Percentiles rank a stretch among this genome's conserved stretches.
Conservation (phyloP, 139 green algal species). For the Edaphochlamys debaryana region DNA sequence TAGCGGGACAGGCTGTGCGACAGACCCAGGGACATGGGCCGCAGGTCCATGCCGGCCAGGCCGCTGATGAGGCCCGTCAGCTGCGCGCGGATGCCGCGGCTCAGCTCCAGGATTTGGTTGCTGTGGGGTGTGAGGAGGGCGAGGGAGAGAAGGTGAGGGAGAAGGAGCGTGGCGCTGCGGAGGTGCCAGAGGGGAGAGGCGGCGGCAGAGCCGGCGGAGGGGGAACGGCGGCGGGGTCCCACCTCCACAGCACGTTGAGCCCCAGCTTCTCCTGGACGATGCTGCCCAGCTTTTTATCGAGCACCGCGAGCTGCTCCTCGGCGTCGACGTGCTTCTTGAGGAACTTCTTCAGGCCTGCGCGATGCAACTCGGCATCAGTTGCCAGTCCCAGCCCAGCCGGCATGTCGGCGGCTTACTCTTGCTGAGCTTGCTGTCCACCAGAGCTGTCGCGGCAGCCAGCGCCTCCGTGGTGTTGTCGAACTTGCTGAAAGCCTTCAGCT, state of each 20-base stretch:
- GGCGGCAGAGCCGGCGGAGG: neutral
- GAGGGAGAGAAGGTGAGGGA: neutral
- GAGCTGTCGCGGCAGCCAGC: slow-evolving; percentile 88
- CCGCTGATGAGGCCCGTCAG: slow-evolving; percentile 89
- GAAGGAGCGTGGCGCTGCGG: too few species aligned
- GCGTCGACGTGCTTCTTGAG: slow-evolving; percentile 92
- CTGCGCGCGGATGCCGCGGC: slow-evolving; percentile 90
- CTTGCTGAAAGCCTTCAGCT: slow-evolving; percentile 98
- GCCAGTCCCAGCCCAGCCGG: neutral
- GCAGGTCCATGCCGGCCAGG: slow-evolving; percentile 81
- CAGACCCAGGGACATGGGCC: slow-evolving; percentile 95
- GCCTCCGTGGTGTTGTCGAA: slow-evolving; percentile 99
- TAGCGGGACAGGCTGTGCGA: slow-evolving; percentile 97
- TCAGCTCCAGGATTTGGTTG: slow-evolving; percentile 71
- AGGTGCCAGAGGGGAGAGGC: too few species aligned
- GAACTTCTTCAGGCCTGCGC: slow-evolving; percentile 96
- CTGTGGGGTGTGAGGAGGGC: slow-evolving; percentile 13
- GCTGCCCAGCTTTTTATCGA: slow-evolving; percentile 96
- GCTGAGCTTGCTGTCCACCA: slow-evolving; percentile 96
- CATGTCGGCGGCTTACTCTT: slow-evolving; percentile 80
- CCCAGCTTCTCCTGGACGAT: slow-evolving; percentile 99
- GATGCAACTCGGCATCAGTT: neutral
- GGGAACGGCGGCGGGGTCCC: neutral
- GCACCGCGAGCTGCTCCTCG: slow-evolving; percentile 90
- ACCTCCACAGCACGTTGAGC: slow-evolving; percentile 90